Evolutionary conservation across 2,329 filamentous ascomycete genomes (phyloP), one percentile per base, ranked within the genome.

Genomic region (Paracoccidioides lutzii): DNA sequence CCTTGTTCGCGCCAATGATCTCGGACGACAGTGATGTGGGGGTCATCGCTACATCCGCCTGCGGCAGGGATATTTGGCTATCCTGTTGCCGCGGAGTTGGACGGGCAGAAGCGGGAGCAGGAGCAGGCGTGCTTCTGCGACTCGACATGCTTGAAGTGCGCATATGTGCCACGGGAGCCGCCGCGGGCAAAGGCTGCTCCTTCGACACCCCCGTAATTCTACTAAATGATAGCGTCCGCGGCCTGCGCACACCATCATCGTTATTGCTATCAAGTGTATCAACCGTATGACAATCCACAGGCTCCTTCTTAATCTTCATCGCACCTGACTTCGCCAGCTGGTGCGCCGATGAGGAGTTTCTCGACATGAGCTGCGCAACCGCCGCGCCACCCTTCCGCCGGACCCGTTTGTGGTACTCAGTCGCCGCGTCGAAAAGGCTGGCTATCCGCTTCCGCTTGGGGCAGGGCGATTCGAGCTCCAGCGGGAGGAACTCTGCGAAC

Each of bases 361-460:
- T 59, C 8, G 69, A 69, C 69, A 72, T 71, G 55, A 72, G 55
- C 54, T 70, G 69, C 2, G 70, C 69, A n/a, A 72, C 70, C 14
- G 64, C 67, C 58, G 69, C 67, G 4, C 69, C 70, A 42, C 71
- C 71, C 50, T 66, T 68, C 59, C 71, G 68, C 40, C 70, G 67
- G 28, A 73, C 69, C 50, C 65, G 63, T 37, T 66, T 68, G 57
- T 74, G 71, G 61, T 73, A 70, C 51, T 72, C 69, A 3, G 70
- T 66, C 8, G 69, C 71, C 3, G 67, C 66, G 57, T 74, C 71
- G 46, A 74, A 74, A 2, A 74, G 63, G 1, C 66, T 72, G 42
- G 69, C 67, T n/a, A 73, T 69, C 40, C 71, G 66, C 60, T 73
- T 73, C 45, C 71, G 66, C 58, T 73, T 74, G 3, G 71, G 71